A percentile compares a stretch with the other conserved stretches of the same genome.
phyloP scores from a whole-genome alignment of 2,329 filamentous ascomycete species.

The Cladosporium oxysporum region DNA sequence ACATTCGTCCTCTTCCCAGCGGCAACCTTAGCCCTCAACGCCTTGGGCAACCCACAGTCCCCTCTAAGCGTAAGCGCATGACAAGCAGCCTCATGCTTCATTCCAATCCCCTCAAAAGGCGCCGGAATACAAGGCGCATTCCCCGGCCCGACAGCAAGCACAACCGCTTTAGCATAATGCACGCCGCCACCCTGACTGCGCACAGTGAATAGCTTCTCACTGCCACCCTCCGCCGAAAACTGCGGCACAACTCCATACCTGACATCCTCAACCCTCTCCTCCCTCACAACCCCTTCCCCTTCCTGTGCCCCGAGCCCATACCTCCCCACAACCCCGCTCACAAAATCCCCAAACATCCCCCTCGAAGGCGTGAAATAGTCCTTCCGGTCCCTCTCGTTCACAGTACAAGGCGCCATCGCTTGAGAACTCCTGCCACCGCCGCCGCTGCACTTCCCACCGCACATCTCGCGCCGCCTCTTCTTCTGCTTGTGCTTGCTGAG shows the following conservation, averaged over 20 bases:
- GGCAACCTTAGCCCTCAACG: conserved; percentile 52
- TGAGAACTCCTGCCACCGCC: neutral
- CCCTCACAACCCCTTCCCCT: conserved; percentile 55
- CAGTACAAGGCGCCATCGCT: conserved; percentile 36
- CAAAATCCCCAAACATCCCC: conserved; percentile 46
- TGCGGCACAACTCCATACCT: conserved; percentile 55
- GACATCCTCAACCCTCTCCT: conserved; percentile 64
- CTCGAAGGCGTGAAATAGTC: conserved; percentile 48
- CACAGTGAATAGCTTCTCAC: conserved; percentile 64
- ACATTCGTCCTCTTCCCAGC: conserved; percentile 57
- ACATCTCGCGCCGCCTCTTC: conserved; percentile 57
- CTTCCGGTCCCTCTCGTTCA: conserved; percentile 50
- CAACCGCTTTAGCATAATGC: conserved; percentile 63
- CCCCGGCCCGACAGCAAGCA: conserved; percentile 71
- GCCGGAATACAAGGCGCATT: conserved; percentile 56
- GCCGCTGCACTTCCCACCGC: neutral
- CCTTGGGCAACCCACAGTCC: conserved; percentile 6
- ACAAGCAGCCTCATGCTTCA: conserved; percentile 52
- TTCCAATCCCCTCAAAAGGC: conserved; percentile 31
- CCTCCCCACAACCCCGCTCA: conserved; percentile 41
- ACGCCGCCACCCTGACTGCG: conserved; percentile 52
- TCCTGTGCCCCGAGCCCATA: conserved; percentile 45
- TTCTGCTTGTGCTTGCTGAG: conserved; percentile 74
- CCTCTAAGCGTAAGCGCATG: conserved; percentile 53
- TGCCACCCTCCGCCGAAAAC: conserved; percentile 39